A percentile compares a stretch with the other conserved stretches of the same genome.
Conservation (phyloP, 75 land plant species). For the Larix kaempferi region DNA sequence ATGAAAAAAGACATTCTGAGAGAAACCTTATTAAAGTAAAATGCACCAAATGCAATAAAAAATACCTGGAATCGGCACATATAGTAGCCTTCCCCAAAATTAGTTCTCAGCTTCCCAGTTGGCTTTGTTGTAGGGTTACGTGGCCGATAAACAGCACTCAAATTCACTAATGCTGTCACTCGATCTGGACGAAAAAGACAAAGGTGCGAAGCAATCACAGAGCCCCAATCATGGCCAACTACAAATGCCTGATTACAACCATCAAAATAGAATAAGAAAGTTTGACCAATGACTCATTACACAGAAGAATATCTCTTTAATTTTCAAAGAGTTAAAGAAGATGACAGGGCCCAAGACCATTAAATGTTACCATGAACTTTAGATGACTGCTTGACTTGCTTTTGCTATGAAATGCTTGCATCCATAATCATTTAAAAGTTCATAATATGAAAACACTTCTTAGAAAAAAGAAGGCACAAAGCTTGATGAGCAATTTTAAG, state of each 20-base stretch:
- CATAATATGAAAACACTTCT: neutral
- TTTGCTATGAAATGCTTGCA: neutral
- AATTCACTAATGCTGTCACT: conserved; percentile 30
- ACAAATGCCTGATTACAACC: conserved; percentile 21
- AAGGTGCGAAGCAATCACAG: conserved; percentile 16
- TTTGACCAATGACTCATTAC: neutral
- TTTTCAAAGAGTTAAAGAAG: neutral
- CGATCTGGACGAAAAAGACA: conserved; percentile 41
- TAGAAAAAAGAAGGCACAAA: neutral
- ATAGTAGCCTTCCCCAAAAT: conserved; percentile 34
- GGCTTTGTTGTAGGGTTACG: conserved; percentile 18
- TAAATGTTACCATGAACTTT: neutral
- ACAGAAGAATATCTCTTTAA: neutral
- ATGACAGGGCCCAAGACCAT: neutral
- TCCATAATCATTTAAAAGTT: neutral
- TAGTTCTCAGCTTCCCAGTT: conserved; percentile 4
- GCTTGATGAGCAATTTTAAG: conserved; percentile 2
- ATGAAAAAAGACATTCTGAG: neutral
- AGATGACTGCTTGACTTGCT: neutral
- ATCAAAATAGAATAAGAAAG: conserved; percentile 1
- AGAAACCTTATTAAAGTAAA: neutral
- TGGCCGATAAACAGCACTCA: conserved; percentile 33
- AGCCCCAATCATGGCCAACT: conserved; percentile 37
- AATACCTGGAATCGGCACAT: conserved; percentile 37
- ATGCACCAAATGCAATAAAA: neutral